These are phyloP conservation scores for Corniculantispora saksenae DNA, from an alignment of 2,329 filamentous ascomycete genomes.

Conservation along the genomic window DNA sequence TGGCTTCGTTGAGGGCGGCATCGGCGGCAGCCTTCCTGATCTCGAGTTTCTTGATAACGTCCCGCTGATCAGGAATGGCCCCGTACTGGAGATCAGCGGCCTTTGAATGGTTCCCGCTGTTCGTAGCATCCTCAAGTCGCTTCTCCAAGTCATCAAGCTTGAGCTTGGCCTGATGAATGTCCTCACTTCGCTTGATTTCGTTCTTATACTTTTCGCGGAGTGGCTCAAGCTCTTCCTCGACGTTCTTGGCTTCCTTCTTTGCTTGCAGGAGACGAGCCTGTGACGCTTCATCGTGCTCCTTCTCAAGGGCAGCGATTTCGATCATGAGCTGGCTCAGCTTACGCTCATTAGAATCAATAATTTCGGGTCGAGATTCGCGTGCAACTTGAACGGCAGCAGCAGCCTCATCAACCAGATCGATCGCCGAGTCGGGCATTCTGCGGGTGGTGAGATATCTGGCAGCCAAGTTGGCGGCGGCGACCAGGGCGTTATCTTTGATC, in stretches of 20 bases:
- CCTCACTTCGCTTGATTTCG: constrained; percentile 86
- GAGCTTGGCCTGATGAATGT: constrained; percentile 91
- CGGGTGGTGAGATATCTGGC: constrained; percentile 90
- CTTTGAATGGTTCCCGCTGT: constrained; percentile 78
- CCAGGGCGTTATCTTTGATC: constrained; percentile 91
- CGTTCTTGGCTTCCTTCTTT: constrained; percentile 88
- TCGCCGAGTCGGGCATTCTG: constrained; percentile 91
- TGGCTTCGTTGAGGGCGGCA: constrained; percentile 59
- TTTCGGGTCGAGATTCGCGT: constrained; percentile 93
- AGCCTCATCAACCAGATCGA: constrained; percentile 94
- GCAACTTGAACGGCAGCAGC: constrained; percentile 95
- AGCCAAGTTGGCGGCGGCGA: constrained; percentile 86
- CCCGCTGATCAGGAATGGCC: constrained; percentile 89
- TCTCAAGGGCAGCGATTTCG: constrained; percentile 91
- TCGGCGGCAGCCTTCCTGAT: constrained; percentile 77
- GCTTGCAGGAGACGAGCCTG: constrained; percentile 79
- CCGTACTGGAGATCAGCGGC: constrained; percentile 97
- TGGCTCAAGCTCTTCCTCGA: constrained; percentile 88
- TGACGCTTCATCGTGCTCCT: constrained; percentile 93
- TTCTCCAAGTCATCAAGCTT: constrained; percentile 91
- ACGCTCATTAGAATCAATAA: constrained; percentile 91
- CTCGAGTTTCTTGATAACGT: constrained; percentile 79
- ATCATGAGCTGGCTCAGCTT: constrained; percentile 90
- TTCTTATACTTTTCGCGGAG: constrained; percentile 93
- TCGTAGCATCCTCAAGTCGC: constrained; percentile 90